Evolutionary conservation across 768 basidiomycete species (phyloP), one percentile per base, ranked within the genome.

Genomic region (Kwoniella mangroviensis): DNA sequence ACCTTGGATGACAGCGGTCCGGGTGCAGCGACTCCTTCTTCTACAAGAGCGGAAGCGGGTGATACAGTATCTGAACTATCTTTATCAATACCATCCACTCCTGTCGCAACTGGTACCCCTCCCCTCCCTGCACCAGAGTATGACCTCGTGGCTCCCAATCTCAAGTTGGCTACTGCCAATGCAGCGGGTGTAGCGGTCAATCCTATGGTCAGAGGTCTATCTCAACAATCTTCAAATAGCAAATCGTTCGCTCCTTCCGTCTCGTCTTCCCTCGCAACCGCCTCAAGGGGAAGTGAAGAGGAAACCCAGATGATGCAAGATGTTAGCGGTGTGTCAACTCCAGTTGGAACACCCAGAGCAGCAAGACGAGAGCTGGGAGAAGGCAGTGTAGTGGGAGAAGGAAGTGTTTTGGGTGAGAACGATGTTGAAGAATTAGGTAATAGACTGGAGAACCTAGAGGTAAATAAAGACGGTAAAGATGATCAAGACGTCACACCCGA

Each of bases 301-400:
- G 59, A 70, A 40, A 49, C 49, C 10, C 59, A 73, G 67, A 76
- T 76, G 75, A 75, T 74, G 74, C 62, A 69, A 24, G 79, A 77
- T 63, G 79, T 80, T 1, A 73, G 71, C 34, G 79, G 77, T 3
- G 73, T 80, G 6, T 75, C 73, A 9, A 80, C 79, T 11, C 79
- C 79, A 2, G 74, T 65, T 19, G 75, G 77, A 1, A 80, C 79
- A 7, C 79, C 79, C 12, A 68, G 68, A 64, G 79, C 73, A 0
- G 73, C 72, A 11, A 49, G 63, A n/a, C 52, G 70, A 60, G 75
- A 80, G 21, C 58, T 80, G 12, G 75, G 72, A 7, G 67, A 68
- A 55, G 73, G 69, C 0, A 71, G 72, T 62, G 53, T 60, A 15
- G 60, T 63, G 1, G 70, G 65, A 10, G 67, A 68, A 55, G 73